These are phyloP conservation scores for Sphagnum magellanicum DNA, from an alignment of 228 moss, liverwort and hornwort species.

Conservation along the genomic window DNA sequence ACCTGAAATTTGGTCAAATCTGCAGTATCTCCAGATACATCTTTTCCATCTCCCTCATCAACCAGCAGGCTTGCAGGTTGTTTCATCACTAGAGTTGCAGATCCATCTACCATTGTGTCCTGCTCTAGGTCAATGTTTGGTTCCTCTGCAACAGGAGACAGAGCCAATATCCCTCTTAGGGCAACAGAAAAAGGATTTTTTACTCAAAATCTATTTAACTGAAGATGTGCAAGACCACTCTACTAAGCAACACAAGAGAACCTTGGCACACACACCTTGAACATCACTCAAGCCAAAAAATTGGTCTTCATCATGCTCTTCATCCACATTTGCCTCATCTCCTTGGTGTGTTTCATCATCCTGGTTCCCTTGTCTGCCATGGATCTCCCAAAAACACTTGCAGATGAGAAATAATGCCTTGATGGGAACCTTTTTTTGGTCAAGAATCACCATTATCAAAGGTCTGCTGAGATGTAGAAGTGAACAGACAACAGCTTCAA, in stretches of 20 bases:
- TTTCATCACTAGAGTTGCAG: slow-evolving; percentile 16
- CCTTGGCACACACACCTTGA: slow-evolving; percentile 15
- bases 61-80: slow-evolving; percentile 32
- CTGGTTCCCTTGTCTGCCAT: slow-evolving; percentile 31
- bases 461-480: too few species aligned
- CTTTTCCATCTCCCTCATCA: slow-evolving; percentile 28
- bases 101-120: slow-evolving; percentile 13
- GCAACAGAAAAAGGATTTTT: too few species aligned
- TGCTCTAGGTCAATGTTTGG: slow-evolving; percentile 38
- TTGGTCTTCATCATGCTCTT: slow-evolving; percentile 31
- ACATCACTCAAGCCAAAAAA: slow-evolving; percentile 40
- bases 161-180: background rate
- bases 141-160: slow-evolving; percentile 23
- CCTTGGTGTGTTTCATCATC: slow-evolving; percentile 17
- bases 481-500: too few species aligned
- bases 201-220: too few species aligned
- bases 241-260: background rate
- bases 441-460: too few species aligned
- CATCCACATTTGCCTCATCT: slow-evolving; percentile 12
- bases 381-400: too few species aligned
- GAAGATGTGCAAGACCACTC: background rate
- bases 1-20: slow-evolving; percentile 46
- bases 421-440: too few species aligned
- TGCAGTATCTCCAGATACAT: slow-evolving; percentile 36
- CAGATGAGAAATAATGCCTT: too few species aligned